A percentile compares a stretch with the other conserved stretches of the same genome.
Evolutionary conservation across 2,329 filamentous ascomycete genomes (phyloP).

Genomic region (Blastomyces emzantsi): DNA sequence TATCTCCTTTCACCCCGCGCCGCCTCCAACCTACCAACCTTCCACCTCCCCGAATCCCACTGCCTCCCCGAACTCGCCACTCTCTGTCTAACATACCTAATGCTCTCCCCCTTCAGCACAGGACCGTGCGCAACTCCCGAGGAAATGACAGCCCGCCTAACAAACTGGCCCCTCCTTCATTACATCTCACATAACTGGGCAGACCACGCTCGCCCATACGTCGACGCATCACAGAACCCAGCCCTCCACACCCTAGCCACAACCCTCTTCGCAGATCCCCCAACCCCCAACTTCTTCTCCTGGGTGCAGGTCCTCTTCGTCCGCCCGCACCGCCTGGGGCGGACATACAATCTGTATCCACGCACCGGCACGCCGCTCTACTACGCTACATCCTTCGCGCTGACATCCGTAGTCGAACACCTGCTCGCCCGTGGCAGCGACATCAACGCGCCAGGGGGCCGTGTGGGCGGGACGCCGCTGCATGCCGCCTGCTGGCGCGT

Average conservation of each 20-base stretch:
- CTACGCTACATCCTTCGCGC: conserved; percentile 8
- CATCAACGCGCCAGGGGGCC: background rate
- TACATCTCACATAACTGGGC: conserved; percentile 10
- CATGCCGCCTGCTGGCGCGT: conserved; percentile 8
- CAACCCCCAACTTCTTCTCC: background rate
- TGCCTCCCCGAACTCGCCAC: conserved; percentile 9
- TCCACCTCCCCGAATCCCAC: conserved; percentile 1
- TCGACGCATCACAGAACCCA: background rate
- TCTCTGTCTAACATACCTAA: conserved; percentile 8
- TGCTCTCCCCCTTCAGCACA: background rate
- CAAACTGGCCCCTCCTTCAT: background rate
- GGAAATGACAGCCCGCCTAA: conserved; percentile 3
- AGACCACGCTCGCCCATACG: conserved; percentile 4
- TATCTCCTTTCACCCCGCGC: conserved; percentile 6
- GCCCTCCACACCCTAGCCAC: background rate
- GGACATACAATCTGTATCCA: conserved; percentile 1
- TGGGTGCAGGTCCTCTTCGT: conserved; percentile 8
- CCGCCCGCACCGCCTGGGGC: background rate
- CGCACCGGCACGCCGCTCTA: conserved; percentile 2
- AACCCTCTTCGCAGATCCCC: conserved; percentile 3
- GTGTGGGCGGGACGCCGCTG: conserved; percentile 4
- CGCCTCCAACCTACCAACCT: background rate
- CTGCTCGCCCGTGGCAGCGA: conserved; percentile 1
- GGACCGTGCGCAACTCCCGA: background rate
- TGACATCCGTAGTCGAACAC: conserved; percentile 1